A percentile compares a stretch with the other conserved stretches of the same genome.
These are phyloP conservation scores for Salix dunnii DNA, from an alignment of 345 rosid genomes.

Conservation along the genomic window DNA sequence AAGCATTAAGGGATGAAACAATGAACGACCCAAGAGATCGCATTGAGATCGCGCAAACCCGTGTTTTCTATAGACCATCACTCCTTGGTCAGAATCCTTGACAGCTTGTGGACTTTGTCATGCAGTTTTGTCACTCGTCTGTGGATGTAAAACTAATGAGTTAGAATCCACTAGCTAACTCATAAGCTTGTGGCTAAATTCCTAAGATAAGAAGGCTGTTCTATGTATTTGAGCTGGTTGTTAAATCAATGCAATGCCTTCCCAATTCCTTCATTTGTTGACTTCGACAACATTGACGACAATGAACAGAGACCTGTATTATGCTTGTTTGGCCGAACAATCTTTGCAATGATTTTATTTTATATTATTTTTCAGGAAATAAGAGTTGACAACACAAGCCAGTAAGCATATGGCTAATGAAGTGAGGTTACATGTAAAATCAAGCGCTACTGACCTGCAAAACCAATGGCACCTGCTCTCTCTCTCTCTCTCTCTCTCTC, in stretches of 20 bases:
- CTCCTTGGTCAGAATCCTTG: slow-evolving; percentile 32
- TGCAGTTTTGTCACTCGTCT: background rate
- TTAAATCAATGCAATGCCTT: background rate
- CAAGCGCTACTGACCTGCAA: too few relatives aligned
- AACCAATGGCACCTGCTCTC: too few relatives aligned
- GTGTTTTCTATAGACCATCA: slow-evolving; percentile 20
- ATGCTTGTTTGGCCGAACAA: background rate
- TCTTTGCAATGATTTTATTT: background rate
- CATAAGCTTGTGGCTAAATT: background rate
- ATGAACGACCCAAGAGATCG: slow-evolving; percentile 36
- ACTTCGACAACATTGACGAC: background rate
- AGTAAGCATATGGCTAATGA: too few relatives aligned
- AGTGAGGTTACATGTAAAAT: too few relatives aligned
- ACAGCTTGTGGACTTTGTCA: background rate
- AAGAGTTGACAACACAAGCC: too few relatives aligned
- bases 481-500: too few relatives aligned
- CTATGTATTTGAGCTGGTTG: background rate
- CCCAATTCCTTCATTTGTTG: slow-evolving; percentile 9
- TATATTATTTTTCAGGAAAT: too few relatives aligned
- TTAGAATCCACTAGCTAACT: background rate
- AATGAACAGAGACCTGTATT: background rate
- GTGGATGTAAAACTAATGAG: slow-evolving; percentile 4
- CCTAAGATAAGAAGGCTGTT: background rate
- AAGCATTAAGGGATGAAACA: slow-evolving; percentile 31
- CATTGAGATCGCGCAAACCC: slow-evolving; percentile 27